Conservation (phyloP, 768 basidiomycete species). For the Suillus clintonianus region DNA sequence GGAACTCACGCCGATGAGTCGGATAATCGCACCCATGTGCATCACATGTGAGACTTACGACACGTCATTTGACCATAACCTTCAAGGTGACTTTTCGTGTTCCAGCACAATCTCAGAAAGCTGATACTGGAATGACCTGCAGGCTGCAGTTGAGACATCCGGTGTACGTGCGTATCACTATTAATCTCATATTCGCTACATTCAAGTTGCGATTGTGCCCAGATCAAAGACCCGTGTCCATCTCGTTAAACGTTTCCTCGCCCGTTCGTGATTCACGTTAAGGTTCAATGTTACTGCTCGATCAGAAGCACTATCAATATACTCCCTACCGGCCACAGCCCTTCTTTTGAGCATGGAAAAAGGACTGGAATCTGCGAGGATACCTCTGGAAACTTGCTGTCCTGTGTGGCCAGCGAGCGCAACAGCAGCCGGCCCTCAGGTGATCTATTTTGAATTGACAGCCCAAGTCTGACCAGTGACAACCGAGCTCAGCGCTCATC, state of each 20-base stretch:
- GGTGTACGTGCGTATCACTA: background rate
- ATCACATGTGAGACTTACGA: background rate
- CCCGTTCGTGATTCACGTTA: background rate
- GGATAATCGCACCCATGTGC: background rate
- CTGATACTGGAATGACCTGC: background rate
- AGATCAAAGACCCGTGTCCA: background rate
- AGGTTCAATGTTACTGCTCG: background rate
- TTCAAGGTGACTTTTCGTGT: too few species aligned
- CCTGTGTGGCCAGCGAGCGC: background rate
- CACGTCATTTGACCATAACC: background rate
- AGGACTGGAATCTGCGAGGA: background rate
- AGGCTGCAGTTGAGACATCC: background rate
- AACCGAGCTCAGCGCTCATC: background rate
- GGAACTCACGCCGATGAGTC: background rate
- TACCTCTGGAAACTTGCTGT: background rate
- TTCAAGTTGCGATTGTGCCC: background rate
- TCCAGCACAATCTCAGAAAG: background rate
- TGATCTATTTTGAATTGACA: background rate
- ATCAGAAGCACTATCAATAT: background rate
- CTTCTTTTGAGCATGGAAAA: background rate
- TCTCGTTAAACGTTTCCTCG: too few species aligned
- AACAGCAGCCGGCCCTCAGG: background rate
- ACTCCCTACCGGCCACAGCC: background rate
- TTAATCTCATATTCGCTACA: background rate
- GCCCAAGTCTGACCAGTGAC: slow-evolving; percentile 2